Conservation (phyloP, 306 rosid genomes). For the Casuarina glauca region DNA sequence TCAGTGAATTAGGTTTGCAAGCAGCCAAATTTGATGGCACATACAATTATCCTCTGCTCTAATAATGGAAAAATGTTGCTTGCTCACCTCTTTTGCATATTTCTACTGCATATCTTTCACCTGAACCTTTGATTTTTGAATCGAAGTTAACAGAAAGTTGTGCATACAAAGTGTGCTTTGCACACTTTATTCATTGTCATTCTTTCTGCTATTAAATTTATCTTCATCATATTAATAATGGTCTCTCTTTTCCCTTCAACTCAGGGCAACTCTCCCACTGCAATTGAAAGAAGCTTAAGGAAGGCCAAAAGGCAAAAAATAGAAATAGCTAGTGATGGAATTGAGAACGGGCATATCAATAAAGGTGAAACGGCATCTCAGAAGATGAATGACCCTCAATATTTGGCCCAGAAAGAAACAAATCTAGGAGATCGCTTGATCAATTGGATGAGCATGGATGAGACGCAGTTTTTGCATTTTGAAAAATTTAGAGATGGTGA, state of each 20-base stretch:
- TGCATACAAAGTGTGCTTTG: too few species aligned
- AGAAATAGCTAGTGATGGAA: slow-evolving; percentile 27
- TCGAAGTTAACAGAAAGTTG: too few species aligned
- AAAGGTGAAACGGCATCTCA: slow-evolving; percentile 41
- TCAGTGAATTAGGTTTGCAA: background rate
- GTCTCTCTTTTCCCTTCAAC: slow-evolving; percentile 5
- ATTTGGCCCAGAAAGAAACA: slow-evolving; percentile 28
- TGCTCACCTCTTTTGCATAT: too few species aligned
- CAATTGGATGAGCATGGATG: slow-evolving; percentile 84
- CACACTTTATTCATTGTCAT: too few species aligned
- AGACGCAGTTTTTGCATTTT: slow-evolving; percentile 42
- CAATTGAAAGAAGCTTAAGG: slow-evolving; percentile 42
- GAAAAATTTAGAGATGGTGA: slow-evolving; percentile 51
- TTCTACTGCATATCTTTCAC: too few species aligned
- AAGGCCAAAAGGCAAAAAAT: slow-evolving; percentile 57
- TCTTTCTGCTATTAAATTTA: background rate
- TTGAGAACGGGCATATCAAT: slow-evolving; percentile 28
- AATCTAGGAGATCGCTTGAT: slow-evolving; percentile 36
- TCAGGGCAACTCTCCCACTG: slow-evolving; percentile 47
- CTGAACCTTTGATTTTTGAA: too few species aligned
- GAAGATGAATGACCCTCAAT: slow-evolving; percentile 33
- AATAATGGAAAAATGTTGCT: too few species aligned
- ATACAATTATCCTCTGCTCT: background rate
- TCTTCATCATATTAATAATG: background rate
- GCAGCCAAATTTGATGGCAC: background rate